Evolutionary conservation across 768 basidiomycete genomes (phyloP).

Genomic region (Asterophora lycoperdoides): DNA sequence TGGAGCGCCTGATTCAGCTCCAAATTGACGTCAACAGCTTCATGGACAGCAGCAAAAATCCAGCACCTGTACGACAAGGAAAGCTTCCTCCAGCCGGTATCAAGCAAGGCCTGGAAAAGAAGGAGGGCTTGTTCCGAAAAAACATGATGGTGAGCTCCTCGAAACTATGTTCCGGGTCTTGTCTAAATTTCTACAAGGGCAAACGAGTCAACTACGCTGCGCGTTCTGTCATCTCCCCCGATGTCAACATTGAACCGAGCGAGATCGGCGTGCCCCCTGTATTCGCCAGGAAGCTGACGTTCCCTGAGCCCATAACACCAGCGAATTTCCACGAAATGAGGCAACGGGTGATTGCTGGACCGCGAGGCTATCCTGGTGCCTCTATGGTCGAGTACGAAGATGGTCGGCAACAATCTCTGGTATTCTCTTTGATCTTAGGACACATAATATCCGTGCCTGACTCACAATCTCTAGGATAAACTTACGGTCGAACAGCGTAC

Average conservation of each 20-base stretch:
- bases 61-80: constrained; percentile 76
- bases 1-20: constrained; percentile 83
- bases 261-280: constrained; percentile 98
- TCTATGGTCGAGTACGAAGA: constrained; percentile 95
- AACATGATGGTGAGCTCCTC: constrained; percentile 88
- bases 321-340: constrained; percentile 86
- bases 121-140: constrained; percentile 96
- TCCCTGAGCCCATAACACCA: constrained; percentile 94
- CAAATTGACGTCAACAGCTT: constrained; percentile 96
- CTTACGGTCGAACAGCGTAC: constrained; percentile 84
- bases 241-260: constrained; percentile 98
- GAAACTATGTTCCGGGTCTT: background rate
- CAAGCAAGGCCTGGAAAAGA: constrained; percentile 97
- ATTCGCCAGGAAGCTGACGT: constrained; percentile 94
- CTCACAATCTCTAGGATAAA: constrained; percentile 56
- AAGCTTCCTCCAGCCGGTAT: constrained; percentile 90
- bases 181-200: constrained; percentile 48
- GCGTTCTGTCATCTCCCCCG: constrained; percentile 99
- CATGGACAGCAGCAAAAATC: constrained; percentile 96
- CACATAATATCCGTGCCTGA: background rate
- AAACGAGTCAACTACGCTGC: constrained; percentile 99
- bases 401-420: constrained; percentile 80
- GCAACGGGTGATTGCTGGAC: constrained; percentile 87
- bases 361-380: constrained; percentile 87
- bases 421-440: constrained; percentile 24